Evolutionary conservation across 805 yeast genomes (phyloP), one percentile per base, ranked within the genome.

Genomic region (Metschnikowia similis): DNA sequence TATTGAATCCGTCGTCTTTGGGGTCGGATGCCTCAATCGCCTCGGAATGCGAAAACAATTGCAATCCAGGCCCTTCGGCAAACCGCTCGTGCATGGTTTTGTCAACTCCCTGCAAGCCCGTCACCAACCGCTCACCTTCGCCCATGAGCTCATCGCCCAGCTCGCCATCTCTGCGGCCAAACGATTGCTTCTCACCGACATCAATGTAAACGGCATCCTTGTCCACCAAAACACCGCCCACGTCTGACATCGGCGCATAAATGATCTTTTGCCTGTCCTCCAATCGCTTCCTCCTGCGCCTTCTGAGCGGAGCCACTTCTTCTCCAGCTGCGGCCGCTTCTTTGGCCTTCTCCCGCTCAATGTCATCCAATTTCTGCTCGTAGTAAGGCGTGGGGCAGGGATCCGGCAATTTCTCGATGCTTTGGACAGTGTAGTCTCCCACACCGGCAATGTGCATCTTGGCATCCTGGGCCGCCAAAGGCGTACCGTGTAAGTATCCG

Each of bases 231-330:
- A 94, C 96, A 66, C 99, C 99, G 50, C 97, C 97, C n/a, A 94
- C 97, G 68, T 94, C 98, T 42, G 97, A 88, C 99, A 94, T 94
- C 45, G 99, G 99, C 0, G 99, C 99, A 67, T 95, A 94, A 2
- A 94, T 89, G 57, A 89, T 82, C 66, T 91, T 94, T 65, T 89
- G 96, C 59, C 85, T 89, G 63, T 94, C 99, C 57, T 94, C 98
- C 48, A 94, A 80, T 63, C 98, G 81, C 65, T 89, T 88, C 62
- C 97, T 80, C 66, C 97, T 83, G 58, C 79, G 73, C 31, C 57
- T 38, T 2, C 76, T 43, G 41, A 83, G 78, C 31, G 79, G 75
- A 2, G 84, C 77, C 3, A 77, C 61, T 4, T 71, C 67, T 49
- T 79, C 82, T 8, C 86, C 87, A 17, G 77, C 76, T 45, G 77